Percentiles rank a stretch among this genome's conserved stretches.
Evolutionary conservation across 2,329 filamentous ascomycete species (phyloP).

Genomic region (Aspergillus melleus): DNA sequence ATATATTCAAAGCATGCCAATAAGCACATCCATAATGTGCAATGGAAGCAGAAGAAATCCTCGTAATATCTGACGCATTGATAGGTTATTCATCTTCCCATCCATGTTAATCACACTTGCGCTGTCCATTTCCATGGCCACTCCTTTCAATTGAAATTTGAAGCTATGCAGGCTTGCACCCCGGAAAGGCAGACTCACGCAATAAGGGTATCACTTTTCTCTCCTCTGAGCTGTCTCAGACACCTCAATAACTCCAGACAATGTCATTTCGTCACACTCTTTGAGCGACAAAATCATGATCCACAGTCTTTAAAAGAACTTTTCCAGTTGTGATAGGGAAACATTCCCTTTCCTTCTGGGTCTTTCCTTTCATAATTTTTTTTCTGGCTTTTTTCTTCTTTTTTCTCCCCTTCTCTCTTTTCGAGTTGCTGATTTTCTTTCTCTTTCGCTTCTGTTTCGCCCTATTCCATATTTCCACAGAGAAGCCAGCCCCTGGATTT

Average conservation of each 20-base stretch:
- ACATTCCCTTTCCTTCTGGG: constrained; percentile 11
- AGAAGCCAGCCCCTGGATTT: constrained; percentile 27
- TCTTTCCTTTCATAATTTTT: constrained; percentile 9
- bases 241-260: constrained; percentile 41
- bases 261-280: constrained; percentile 30
- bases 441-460: constrained; percentile 16
- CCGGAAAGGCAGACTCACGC: constrained; percentile 40
- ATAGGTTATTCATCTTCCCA: constrained; percentile 27
- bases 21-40: constrained; percentile 20
- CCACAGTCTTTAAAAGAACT: constrained; percentile 27
- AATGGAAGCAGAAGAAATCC: constrained; percentile 26
- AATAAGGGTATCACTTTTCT: constrained; percentile 47
- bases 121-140: constrained; percentile 28
- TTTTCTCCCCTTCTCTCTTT: constrained; percentile 2
- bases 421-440: constrained; percentile 1
- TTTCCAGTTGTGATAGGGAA: constrained; percentile 27
- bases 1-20: constrained; percentile 11
- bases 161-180: constrained; percentile 40
- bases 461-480: constrained; percentile 12
- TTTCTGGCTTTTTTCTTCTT: constrained; percentile 6
- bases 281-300: constrained; percentile 33
- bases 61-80: constrained; percentile 32
- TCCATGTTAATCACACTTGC: constrained; percentile 24
- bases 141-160: constrained; percentile 29
- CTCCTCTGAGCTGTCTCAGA: constrained; percentile 41